Evolutionary conservation across 176 grass and related monocot genomes (phyloP), one percentile per base, ranked within the genome.

Genomic region (Phoenix dactylifera): DNA sequence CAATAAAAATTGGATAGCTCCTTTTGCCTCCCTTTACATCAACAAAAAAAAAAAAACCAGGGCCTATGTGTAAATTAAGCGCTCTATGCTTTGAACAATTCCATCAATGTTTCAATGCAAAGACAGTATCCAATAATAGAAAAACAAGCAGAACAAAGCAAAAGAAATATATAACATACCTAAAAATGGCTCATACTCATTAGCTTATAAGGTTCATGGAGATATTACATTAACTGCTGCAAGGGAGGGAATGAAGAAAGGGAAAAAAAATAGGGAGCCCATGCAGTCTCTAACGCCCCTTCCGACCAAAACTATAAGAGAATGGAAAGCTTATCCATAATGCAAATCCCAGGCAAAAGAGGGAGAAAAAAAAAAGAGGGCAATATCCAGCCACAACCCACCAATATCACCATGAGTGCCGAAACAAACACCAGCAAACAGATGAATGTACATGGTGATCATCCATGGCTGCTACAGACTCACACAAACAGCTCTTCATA

Each of bases 401-500:
- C 24, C 17, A 63, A 10, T 51, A 55, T 24, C 30, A 63, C 51
- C 19, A 48, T 55, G 59, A 63, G 51, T 16, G 50, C 70, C 49
- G 25, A 73, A 26, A 73, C 70, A 63, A 35, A 35, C 35, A 63
- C 12, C 14, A 55, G 50, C 50, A 63, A 55, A 55, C 70, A 63
- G 48, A 63, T 55, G 20, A 73, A 73, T 63, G 59, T 63, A 73
- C 70, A 74, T 58, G 15, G 49, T 32, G 70, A 80, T 30, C 79
- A 82, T 63, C 67, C 79, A 82, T 77, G 79, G 73, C 79, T 62
- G 79, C 73, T 49, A 71, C 62, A 62, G 49, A 66, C 61, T 56
- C 55, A 66, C 55, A 75, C 64, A 71, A 51, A 82, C 73, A 82
- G 79, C 73, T 67, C 73, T 63, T 82, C 30, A 54, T 18, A 60